These are phyloP conservation scores for Nakazawaea laoshanensis DNA, from an alignment of 805 yeast genomes.

Conservation along the genomic window DNA sequence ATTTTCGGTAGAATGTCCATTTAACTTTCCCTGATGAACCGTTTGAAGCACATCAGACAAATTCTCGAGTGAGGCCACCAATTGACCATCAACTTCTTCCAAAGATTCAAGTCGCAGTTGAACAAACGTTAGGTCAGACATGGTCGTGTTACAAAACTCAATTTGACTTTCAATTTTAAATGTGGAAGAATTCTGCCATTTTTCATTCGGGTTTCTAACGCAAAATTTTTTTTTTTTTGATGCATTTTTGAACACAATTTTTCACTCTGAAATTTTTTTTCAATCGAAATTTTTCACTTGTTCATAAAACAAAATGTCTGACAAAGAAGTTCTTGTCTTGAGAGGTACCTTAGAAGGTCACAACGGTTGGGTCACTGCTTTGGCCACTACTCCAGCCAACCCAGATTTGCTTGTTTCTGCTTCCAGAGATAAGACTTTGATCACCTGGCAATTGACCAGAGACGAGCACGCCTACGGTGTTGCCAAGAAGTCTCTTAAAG, in stretches of 20 bases:
- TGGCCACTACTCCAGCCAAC: conserved; percentile 96
- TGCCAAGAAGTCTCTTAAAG: conserved; percentile 93
- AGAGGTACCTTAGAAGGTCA: conserved; percentile 98
- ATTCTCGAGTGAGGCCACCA: conserved; percentile 42
- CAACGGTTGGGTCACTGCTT: conserved; percentile 96
- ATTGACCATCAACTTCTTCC: conserved; percentile 38
- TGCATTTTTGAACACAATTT: background rate
- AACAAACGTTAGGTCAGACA: conserved; percentile 22
- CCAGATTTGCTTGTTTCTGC: conserved; percentile 98
- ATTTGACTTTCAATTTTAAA: background rate
- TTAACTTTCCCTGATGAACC: conserved; percentile 24
- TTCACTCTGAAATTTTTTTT: conserved; percentile 1
- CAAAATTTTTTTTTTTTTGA: conserved; percentile 2
- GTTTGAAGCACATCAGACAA: conserved; percentile 39
- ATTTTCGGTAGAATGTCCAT: conserved; percentile 11
- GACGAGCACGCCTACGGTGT: conserved; percentile 97
- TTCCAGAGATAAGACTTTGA: conserved; percentile 97
- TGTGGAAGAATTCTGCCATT: conserved; percentile 1
- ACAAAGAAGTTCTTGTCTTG: conserved; percentile 94
- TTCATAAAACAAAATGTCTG: conserved; percentile 51
- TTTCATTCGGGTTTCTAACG: conserved; percentile 1
- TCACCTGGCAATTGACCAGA: conserved; percentile 95
- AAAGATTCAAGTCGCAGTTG: conserved; percentile 44
- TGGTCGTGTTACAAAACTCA: background rate
- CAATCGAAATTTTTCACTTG: conserved; percentile 8